phyloP scores from a whole-genome alignment of 108 stramenopile genomes.

The Cylindrotheca closterium region DNA sequence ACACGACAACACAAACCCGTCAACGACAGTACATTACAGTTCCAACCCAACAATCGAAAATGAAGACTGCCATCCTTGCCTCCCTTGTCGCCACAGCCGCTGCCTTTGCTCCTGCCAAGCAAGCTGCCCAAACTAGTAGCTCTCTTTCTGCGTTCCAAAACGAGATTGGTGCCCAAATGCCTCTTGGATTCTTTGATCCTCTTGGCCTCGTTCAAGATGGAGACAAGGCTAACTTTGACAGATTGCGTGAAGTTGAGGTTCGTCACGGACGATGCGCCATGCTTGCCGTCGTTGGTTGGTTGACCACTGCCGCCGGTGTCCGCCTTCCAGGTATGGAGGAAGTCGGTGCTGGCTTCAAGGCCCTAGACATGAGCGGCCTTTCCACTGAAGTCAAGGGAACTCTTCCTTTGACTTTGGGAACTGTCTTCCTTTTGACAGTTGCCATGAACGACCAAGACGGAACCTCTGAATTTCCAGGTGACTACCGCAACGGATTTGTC shows the following conservation, averaged over 20 bases:
- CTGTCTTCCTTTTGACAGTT: conserved; percentile 55
- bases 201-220: conserved; percentile 32
- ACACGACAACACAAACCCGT: background rate
- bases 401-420: conserved; percentile 37
- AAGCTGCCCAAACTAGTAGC: conserved; percentile 33
- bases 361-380: conserved; percentile 26
- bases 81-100: conserved; percentile 43
- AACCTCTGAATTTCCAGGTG: conserved; percentile 50
- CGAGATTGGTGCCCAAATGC: conserved; percentile 59
- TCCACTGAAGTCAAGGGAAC: conserved; percentile 39
- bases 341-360: conserved; percentile 35
- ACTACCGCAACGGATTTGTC: conserved; percentile 61
- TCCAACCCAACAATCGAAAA: too few species aligned
- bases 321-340: conserved; percentile 51
- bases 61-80: conserved; percentile 53
- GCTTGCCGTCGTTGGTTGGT: conserved; percentile 60
- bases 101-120: conserved; percentile 46
- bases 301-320: conserved; percentile 57
- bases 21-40: too few species aligned
- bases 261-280: conserved; percentile 61
- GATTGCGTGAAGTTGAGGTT: conserved; percentile 50
- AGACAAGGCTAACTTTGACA: conserved; percentile 12
- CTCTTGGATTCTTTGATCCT: conserved; percentile 82
- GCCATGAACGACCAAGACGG: conserved; percentile 45
- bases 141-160: conserved; percentile 57